Base-by-base conservation (phyloP, 305 asterid genomes). In the Stenogyne calaminthoides region DNA sequence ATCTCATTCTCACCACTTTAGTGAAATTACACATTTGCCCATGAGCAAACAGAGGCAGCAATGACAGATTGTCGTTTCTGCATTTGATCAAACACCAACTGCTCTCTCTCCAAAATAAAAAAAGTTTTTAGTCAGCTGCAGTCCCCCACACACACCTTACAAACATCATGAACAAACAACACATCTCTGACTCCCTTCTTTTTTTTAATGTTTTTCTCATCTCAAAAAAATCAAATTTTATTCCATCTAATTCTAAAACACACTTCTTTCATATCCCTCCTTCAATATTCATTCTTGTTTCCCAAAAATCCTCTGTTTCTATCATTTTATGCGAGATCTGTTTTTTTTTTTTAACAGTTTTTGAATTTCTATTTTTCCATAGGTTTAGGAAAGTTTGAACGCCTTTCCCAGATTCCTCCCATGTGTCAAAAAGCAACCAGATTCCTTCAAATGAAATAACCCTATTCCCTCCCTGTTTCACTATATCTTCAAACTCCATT, bases 381-480 rank as follows among this genome's bases (percentile, higher is more conserved):
- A 81, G 85, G 83, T 67, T 76, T 82, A 78, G 93, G 91, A 86
- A 86, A 88, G 90, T 76, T 82, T 69, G 61, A 64, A 58, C n/a
- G 73, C 76, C 92, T 83, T 85, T 82, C 75, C 77, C 71, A 83
- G 91, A 88, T 90, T 88, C 98, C 87, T 65, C 82, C 83, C 85
- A 72, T 69, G 82, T 81, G 84, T 86, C 62, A 74, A 80, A 83
- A 85, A 84, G 81, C 80, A 29, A 80, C 69, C 89, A 85, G 88
- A 85, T 85, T 89, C 92, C 80, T 25, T 25, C 29, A 25, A 25
- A 25, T 76, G 74, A 64, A 77, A 69, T 67, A 79, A 74, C 67
- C 61, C 56, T 69, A 76, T 75, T 69, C 75, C n/a, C n/a, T n/a
- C n/a, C 22, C n/a, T 9, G 0, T 59, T 15, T 40, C 39, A 27